Evolutionary conservation across 2,329 filamentous ascomycete genomes (phyloP).

Genomic region (Fusarium acutatum): DNA sequence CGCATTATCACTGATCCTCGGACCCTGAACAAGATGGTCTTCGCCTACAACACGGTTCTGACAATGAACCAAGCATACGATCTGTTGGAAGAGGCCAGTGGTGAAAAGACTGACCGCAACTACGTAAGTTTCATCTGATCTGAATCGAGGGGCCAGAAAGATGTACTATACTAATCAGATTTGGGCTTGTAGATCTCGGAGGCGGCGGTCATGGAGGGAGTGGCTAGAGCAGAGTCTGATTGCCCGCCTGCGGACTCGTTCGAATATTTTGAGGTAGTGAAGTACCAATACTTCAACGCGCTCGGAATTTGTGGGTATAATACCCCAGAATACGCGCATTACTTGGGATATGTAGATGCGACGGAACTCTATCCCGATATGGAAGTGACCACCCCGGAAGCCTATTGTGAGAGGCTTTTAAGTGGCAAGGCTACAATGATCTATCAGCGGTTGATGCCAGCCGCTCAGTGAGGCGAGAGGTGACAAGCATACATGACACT

Average conservation of each 20-base stretch:
- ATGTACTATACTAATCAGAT: background rate
- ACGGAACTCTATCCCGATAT: background rate
- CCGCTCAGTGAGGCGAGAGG: background rate
- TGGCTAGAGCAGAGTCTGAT: conserved; percentile 7
- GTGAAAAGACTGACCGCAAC: conserved; percentile 51
- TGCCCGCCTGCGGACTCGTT: background rate
- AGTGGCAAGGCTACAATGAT: background rate
- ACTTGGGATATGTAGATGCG: background rate
- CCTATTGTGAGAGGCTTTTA: background rate
- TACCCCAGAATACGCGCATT: background rate
- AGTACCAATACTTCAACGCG: background rate
- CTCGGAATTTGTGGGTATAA: background rate
- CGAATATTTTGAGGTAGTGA: background rate
- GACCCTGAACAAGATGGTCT: conserved; percentile 62
- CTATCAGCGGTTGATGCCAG: background rate
- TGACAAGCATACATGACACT: background rate
- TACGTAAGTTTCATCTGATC: background rate
- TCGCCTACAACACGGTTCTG: conserved; percentile 56
- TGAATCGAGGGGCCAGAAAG: background rate
- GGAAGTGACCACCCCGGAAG: background rate
- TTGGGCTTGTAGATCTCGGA: background rate
- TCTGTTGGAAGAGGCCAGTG: conserved; percentile 55
- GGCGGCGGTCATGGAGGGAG: background rate
- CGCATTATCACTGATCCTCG: conserved; percentile 59
- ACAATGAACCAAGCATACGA: conserved; percentile 57